Conservation (phyloP, 2,329 filamentous ascomycete species). For the Amphichorda felina region DNA sequence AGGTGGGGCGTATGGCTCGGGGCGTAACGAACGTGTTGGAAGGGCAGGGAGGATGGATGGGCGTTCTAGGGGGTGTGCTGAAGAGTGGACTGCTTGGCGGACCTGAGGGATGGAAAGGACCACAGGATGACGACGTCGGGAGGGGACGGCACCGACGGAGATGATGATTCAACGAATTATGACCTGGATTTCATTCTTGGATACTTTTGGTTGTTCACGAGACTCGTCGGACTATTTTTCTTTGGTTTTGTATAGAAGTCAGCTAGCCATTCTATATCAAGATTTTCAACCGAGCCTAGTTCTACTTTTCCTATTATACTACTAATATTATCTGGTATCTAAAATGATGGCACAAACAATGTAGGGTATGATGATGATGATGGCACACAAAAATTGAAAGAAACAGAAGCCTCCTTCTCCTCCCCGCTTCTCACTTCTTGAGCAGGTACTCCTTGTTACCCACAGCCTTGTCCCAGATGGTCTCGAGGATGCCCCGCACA, state of each 20-base stretch:
- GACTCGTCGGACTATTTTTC: too few relatives aligned
- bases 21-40: constrained; percentile 6
- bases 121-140: constrained; percentile 1
- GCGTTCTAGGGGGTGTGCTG: constrained; percentile 1
- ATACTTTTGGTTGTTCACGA: neutral
- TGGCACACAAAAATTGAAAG: too few relatives aligned
- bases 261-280: too few relatives aligned
- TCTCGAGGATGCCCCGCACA: constrained; percentile 13
- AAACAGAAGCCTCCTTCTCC: too few relatives aligned
- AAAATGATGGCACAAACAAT: too few relatives aligned
- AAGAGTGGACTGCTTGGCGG: constrained; percentile 2
- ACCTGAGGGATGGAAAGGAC: neutral
- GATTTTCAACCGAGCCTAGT: too few relatives aligned
- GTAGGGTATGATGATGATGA: too few relatives aligned
- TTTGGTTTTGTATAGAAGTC: too few relatives aligned
- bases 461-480: constrained; percentile 15
- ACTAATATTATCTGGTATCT: too few relatives aligned
- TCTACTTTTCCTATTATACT: too few relatives aligned
- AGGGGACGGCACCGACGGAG: constrained; percentile 2
- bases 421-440: constrained; percentile 11
- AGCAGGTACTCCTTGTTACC: constrained; percentile 16
- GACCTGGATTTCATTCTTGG: neutral
- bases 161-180: neutral
- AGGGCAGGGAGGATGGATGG: constrained; percentile 4
- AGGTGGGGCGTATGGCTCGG: constrained; percentile 6